Conservation (phyloP, 139 green algal species). For the Coccomyxa sp. region DNA sequence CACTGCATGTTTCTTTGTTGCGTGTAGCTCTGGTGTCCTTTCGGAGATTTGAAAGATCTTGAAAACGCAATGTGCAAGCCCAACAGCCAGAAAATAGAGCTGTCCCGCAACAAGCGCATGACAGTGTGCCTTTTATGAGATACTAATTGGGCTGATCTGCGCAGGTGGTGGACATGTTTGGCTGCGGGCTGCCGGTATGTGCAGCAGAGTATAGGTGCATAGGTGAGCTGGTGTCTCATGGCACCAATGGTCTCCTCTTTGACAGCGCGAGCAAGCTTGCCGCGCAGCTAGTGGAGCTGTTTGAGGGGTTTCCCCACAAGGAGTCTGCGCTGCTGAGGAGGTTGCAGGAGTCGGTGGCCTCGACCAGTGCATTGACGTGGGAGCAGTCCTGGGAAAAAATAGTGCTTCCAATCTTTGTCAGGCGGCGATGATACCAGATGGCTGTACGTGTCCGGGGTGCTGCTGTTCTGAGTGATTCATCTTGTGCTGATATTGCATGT, state of each 20-base stretch:
- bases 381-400: not conserved
- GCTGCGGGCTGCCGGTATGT: constrained; percentile 83
- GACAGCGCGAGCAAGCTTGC: constrained; percentile 49
- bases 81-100: too few species aligned
- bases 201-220: constrained; percentile 80
- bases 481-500: too few species aligned
- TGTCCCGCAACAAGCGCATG: too few species aligned
- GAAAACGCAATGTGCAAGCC: not conserved
- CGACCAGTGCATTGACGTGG: not conserved
- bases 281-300: constrained; percentile 45
- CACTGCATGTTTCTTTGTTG: too few species aligned
- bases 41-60: not conserved
- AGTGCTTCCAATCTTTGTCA: not conserved
- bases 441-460: too few species aligned
- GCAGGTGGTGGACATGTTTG: constrained; percentile 97
- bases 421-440: too few species aligned
- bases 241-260: constrained; percentile 82
- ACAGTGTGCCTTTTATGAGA: not conserved
- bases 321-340: not conserved
- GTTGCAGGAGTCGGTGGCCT: not conserved
- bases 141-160: not conserved
- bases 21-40: not conserved
- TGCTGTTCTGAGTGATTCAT: too few species aligned
- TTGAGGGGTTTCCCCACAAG: constrained; percentile 39
- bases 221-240: constrained; percentile 69